Percentiles rank a stretch among this genome's conserved stretches.
phyloP scores from a whole-genome alignment of 2,329 filamentous ascomycete genomes.

The Bipolaris victoriae region DNA sequence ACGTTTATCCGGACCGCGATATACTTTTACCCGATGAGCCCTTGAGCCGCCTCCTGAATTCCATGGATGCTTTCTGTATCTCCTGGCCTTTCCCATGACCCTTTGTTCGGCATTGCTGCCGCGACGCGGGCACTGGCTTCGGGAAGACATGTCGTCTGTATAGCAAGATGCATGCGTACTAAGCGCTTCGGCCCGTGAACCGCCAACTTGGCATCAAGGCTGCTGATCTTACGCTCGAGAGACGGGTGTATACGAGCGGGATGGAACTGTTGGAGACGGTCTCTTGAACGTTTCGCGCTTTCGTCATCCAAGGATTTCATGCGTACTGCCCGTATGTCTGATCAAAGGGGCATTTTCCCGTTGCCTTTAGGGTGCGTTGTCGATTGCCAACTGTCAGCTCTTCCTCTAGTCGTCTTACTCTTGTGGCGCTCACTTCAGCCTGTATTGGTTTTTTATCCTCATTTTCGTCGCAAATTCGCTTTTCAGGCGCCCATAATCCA shows the following conservation, averaged over 20 bases:
- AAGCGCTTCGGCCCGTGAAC: constrained; percentile 1
- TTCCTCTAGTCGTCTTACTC: too few relatives aligned
- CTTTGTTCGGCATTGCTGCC: background rate
- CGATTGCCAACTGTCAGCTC: background rate
- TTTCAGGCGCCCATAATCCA: background rate
- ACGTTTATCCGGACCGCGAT: too few relatives aligned
- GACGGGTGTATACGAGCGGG: background rate
- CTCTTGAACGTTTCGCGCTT: background rate
- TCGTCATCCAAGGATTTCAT: background rate
- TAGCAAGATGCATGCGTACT: background rate
- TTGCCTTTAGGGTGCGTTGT: background rate
- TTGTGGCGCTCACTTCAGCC: background rate
- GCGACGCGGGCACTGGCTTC: too few relatives aligned
- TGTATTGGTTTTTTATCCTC: background rate
- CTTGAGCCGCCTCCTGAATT: too few relatives aligned
- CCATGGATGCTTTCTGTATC: too few relatives aligned
- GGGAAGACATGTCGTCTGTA: background rate
- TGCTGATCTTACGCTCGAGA: background rate
- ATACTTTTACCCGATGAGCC: too few relatives aligned
- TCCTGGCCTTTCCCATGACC: too few relatives aligned
- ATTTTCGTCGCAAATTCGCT: background rate
- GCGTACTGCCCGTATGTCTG: background rate
- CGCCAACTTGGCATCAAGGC: background rate
- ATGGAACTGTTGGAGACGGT: background rate
- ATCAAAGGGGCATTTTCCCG: background rate